Evolutionary conservation across 2,329 filamentous ascomycete genomes (phyloP).

Genomic region (Nemania sp.): DNA sequence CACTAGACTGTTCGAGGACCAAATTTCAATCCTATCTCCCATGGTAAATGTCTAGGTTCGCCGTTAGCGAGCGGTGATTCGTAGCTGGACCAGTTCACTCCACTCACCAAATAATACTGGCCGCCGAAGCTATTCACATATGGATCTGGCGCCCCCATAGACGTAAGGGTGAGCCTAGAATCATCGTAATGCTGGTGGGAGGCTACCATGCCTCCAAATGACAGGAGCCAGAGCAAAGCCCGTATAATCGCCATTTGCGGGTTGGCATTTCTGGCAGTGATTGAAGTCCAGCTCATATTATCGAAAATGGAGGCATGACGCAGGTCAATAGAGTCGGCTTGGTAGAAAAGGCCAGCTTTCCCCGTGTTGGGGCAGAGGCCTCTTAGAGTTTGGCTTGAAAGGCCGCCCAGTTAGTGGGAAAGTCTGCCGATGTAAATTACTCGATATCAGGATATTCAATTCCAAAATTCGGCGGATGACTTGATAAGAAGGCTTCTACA

Average conservation of each 20-base stretch:
- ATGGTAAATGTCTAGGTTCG: constrained; percentile 50
- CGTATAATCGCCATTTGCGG: constrained; percentile 39
- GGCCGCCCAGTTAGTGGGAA: not conserved
- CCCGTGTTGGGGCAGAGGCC: constrained; percentile 8
- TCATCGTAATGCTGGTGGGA: constrained; percentile 46
- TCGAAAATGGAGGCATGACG: constrained; percentile 27
- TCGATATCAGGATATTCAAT: not conserved
- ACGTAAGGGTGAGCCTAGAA: constrained; percentile 50
- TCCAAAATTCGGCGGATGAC: not conserved
- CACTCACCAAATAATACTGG: constrained; percentile 48
- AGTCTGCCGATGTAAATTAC: constrained; percentile 5
- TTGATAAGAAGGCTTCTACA: not conserved
- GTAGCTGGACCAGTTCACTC: not conserved
- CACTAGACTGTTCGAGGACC: constrained; percentile 47
- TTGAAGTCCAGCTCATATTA: constrained; percentile 16
- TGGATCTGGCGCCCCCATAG: constrained; percentile 49
- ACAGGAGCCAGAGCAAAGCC: constrained; percentile 42
- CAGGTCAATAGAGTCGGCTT: not conserved
- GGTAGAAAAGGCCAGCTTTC: not conserved
- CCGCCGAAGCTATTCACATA: constrained; percentile 45
- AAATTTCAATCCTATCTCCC: constrained; percentile 51
- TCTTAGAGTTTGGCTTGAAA: constrained; percentile 22
- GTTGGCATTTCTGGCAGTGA: constrained; percentile 29
- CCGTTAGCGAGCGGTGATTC: constrained; percentile 23
- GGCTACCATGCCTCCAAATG: constrained; percentile 27